phyloP scores from a whole-genome alignment of 768 basidiomycete species.

The Tylopilus rubrobrunneus region DNA sequence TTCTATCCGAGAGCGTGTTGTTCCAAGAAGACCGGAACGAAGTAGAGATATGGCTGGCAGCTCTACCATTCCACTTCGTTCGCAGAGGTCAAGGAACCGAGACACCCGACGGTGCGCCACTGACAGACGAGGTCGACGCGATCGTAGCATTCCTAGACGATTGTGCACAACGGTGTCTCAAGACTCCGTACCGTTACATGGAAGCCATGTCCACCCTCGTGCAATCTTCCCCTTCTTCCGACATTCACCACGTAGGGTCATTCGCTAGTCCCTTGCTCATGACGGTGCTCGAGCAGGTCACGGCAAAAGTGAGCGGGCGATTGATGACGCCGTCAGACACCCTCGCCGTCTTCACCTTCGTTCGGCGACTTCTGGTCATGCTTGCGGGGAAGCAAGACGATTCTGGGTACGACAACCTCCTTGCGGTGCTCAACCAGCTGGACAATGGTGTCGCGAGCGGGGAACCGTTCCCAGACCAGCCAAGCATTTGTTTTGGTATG shows the following conservation, averaged over 20 bases:
- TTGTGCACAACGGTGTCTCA: constrained; percentile 75
- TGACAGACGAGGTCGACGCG: constrained; percentile 53
- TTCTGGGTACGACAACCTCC: constrained; percentile 33
- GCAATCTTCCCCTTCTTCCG: constrained; percentile 8
- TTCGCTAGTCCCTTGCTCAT: constrained; percentile 74
- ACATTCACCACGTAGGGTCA: constrained; percentile 23
- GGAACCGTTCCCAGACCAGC: constrained; percentile 32
- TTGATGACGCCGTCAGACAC: constrained; percentile 56
- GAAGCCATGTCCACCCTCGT: constrained; percentile 55
- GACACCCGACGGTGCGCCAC: constrained; percentile 48
- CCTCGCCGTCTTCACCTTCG: constrained; percentile 58
- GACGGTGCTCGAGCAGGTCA: constrained; percentile 75
- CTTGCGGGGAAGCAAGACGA: constrained; percentile 54
- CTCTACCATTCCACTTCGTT: constrained; percentile 46
- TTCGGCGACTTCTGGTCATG: constrained; percentile 58
- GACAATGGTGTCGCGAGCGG: constrained; percentile 30
- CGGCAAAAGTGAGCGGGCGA: constrained; percentile 58
- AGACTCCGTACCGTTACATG: constrained; percentile 82
- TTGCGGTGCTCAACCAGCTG: constrained; percentile 34
- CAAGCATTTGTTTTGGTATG: constrained; percentile 38
- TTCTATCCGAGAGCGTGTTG: constrained; percentile 70
- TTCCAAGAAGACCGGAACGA: constrained; percentile 79
- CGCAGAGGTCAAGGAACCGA: constrained; percentile 34
- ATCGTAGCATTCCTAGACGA: constrained; percentile 78
- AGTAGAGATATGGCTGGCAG: constrained; percentile 67